Conservation (phyloP, 2,329 filamentous ascomycete species). For the Madurella mycetomatis region DNA sequence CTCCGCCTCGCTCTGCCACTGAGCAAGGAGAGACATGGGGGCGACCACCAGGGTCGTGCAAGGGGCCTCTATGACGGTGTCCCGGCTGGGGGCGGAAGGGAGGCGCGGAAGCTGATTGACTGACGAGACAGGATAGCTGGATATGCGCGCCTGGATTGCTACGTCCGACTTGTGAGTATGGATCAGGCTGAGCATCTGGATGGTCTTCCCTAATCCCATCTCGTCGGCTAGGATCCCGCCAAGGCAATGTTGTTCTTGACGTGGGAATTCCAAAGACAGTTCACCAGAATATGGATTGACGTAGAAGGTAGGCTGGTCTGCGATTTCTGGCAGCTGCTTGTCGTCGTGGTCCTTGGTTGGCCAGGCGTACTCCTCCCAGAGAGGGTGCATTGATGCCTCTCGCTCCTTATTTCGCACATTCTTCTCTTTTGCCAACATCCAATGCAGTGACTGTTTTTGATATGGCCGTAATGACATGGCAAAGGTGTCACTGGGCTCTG, state of each 20-base stretch:
- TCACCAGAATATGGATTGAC: constrained; percentile 97
- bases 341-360: constrained; percentile 84
- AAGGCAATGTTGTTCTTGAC: constrained; percentile 89
- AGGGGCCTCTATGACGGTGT: constrained; percentile 63
- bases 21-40: constrained; percentile 91
- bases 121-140: constrained; percentile 33
- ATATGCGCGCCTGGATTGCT: constrained; percentile 36
- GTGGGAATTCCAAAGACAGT: constrained; percentile 83
- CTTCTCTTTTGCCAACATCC: constrained; percentile 94
- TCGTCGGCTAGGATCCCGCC: constrained; percentile 93
- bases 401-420: constrained; percentile 63
- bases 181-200: constrained; percentile 93
- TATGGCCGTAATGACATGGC: constrained; percentile 81
- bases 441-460: constrained; percentile 90
- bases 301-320: constrained; percentile 73
- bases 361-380: constrained; percentile 97
- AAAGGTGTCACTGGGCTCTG: constrained; percentile 79
- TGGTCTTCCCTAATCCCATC: constrained; percentile 97
- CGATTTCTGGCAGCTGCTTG: constrained; percentile 61
- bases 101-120: constrained; percentile 61
- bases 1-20: constrained; percentile 94
- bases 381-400: constrained; percentile 84
- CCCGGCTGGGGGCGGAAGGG: constrained; percentile 46
- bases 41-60: constrained; percentile 93
- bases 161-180: constrained; percentile 71